Evolutionary conservation across 495 filamentous ascomycete species (phyloP).

Genomic region (Penicillium longicatenatum): DNA sequence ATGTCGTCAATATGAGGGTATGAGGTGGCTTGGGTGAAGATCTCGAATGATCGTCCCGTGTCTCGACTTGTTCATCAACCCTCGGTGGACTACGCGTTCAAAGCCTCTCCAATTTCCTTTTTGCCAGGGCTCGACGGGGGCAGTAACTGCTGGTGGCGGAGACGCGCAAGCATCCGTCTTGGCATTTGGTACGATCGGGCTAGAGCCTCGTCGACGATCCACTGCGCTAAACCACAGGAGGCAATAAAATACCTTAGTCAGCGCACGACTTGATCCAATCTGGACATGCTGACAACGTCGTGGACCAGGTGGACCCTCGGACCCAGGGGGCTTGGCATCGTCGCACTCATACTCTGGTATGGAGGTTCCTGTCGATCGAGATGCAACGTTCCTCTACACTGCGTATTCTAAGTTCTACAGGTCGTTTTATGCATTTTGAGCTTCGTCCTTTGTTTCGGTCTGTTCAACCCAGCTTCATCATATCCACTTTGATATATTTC

Average conservation of each 20-base stretch:
- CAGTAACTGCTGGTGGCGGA: conserved; percentile 29
- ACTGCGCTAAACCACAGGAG: conserved; percentile 26
- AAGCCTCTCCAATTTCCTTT: conserved; percentile 18
- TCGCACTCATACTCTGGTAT: conserved; percentile 23
- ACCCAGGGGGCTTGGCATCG: conserved; percentile 34
- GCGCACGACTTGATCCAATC: neutral
- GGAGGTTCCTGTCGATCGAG: too few relatives aligned
- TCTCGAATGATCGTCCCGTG: conserved; percentile 21
- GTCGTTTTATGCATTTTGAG: too few relatives aligned
- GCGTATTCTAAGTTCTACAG: too few relatives aligned
- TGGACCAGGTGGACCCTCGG: conserved; percentile 10
- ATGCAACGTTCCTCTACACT: too few relatives aligned
- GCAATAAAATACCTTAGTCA: conserved; percentile 6
- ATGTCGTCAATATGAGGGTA: conserved; percentile 15
- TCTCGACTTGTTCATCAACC: conserved; percentile 6
- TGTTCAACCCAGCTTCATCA: neutral
- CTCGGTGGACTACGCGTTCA: conserved; percentile 19
- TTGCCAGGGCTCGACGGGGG: conserved; percentile 5
- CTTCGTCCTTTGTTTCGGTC: neutral
- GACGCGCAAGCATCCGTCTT: conserved; percentile 54
- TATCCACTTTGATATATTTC: neutral
- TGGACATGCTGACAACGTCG: conserved; percentile 1
- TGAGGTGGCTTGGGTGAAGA: conserved; percentile 9
- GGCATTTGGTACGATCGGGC: conserved; percentile 42
- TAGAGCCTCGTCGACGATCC: conserved; percentile 30